Conservation (phyloP, 73 alveolate species). For the Paramecium biaurelia region DNA sequence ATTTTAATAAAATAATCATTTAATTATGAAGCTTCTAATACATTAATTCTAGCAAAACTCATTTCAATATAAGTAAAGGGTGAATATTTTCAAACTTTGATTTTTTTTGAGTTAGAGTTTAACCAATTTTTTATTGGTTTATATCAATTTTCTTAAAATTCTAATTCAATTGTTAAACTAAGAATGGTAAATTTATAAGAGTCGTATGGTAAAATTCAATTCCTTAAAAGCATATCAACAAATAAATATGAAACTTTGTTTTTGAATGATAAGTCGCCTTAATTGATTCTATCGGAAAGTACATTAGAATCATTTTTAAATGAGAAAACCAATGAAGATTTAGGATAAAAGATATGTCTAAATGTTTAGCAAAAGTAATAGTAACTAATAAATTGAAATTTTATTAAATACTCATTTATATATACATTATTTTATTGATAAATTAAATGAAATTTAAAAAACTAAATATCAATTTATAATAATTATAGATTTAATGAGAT, state of each 20-base stretch:
- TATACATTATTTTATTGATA: too few species aligned
- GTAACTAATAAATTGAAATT: too few species aligned
- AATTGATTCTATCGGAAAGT: background rate
- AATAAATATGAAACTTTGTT: background rate
- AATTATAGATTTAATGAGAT: too few species aligned
- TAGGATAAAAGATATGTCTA: too few species aligned
- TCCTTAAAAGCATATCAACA: background rate
- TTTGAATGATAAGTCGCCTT: background rate
- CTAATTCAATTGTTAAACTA: background rate
- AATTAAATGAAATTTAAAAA: too few species aligned
- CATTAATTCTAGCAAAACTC: background rate
- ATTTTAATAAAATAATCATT: background rate
- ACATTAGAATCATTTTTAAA: too few species aligned
- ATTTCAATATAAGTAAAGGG: background rate
- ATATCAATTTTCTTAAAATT: background rate
- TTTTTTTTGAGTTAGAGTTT: background rate
- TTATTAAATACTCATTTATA: too few species aligned
- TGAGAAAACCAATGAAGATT: too few species aligned
- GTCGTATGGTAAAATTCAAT: background rate
- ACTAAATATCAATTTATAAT: too few species aligned
- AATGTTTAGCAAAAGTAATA: too few species aligned
- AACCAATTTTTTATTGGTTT: background rate
- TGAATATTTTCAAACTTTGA: background rate
- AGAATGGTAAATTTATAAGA: background rate
- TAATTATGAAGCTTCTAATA: background rate